Percentiles rank a stretch among this genome's conserved stretches.
Conservation (phyloP, 176 grass and related monocot genomes). For the Oryza glumipatula region DNA sequence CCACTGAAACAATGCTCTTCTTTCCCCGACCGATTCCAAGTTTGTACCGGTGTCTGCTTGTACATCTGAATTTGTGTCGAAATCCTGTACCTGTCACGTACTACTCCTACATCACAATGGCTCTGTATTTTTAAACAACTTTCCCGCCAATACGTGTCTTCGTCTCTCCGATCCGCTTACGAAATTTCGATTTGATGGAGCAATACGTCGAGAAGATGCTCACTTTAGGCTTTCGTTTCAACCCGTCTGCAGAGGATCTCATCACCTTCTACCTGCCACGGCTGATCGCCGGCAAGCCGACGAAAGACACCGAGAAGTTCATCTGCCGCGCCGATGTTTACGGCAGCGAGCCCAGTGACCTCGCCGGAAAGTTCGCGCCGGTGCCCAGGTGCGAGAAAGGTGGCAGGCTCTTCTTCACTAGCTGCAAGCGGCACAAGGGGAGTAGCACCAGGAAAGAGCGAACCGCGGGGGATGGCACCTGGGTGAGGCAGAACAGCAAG, state of each 20-base stretch:
- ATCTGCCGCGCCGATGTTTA: not conserved
- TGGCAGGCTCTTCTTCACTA: constrained; percentile 19
- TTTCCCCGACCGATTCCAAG: too few species aligned
- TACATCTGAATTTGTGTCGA: too few species aligned
- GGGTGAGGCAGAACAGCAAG: not conserved
- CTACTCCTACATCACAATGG: too few species aligned
- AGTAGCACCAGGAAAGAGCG: not conserved
- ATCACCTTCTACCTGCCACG: not conserved
- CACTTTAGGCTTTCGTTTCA: not conserved
- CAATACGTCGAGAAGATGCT: not conserved
- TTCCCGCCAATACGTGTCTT: too few species aligned
- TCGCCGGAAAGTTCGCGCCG: not conserved
- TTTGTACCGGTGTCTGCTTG: too few species aligned
- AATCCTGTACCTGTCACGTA: too few species aligned
- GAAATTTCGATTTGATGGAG: not conserved
- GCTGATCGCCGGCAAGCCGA: constrained; percentile 7
- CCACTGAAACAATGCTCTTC: not conserved
- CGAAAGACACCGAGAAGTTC: not conserved
- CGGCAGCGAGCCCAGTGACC: not conserved
- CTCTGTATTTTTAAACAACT: not conserved
- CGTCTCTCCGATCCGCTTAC: too few species aligned
- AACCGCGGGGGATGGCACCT: not conserved
- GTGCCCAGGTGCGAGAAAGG: not conserved
- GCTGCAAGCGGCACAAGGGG: too few species aligned
- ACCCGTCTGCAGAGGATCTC: not conserved